A percentile compares a stretch with the other conserved stretches of the same genome.
Conservation (phyloP, 306 rosid species). For the Alnus rubra region DNA sequence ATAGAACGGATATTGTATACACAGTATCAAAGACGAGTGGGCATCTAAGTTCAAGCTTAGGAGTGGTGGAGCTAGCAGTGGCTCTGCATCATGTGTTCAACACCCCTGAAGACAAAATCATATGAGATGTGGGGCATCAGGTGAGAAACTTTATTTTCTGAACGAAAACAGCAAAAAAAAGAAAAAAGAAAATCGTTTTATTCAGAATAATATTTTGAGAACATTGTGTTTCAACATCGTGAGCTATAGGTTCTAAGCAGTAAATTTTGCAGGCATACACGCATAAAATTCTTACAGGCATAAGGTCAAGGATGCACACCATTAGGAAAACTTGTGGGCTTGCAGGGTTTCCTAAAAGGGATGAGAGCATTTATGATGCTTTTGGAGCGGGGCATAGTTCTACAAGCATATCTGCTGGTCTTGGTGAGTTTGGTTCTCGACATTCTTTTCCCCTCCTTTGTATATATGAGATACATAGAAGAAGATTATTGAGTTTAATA, state of each 20-base stretch:
- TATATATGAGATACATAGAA: too few relatives aligned
- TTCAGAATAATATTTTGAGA: neutral
- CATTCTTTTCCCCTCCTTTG: neutral
- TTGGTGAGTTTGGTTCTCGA: constrained; percentile 40
- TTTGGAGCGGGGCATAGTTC: constrained; percentile 94
- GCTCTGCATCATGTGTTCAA: constrained; percentile 86
- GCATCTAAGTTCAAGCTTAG: constrained; percentile 94
- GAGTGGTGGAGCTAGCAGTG: constrained; percentile 84
- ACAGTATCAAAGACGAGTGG: constrained; percentile 72
- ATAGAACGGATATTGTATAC: constrained; percentile 75
- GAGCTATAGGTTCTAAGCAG: constrained; percentile 33
- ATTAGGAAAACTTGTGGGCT: constrained; percentile 90
- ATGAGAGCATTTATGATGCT: constrained; percentile 87
- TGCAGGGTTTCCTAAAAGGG: constrained; percentile 92
- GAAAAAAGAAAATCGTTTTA: too few relatives aligned
- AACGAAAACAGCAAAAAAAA: neutral
- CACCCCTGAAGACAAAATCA: constrained; percentile 82
- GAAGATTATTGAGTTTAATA: neutral
- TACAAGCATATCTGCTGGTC: constrained; percentile 96
- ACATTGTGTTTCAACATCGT: neutral
- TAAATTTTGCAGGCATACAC: constrained; percentile 72
- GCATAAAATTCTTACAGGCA: constrained; percentile 94
- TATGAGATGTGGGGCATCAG: constrained; percentile 99
- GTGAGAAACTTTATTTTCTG: constrained; percentile 30
- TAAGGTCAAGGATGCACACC: constrained; percentile 84